Evolutionary conservation across 2,329 filamentous ascomycete species (phyloP), one percentile per base, ranked within the genome.

Genomic region (Fusarium sp.): DNA sequence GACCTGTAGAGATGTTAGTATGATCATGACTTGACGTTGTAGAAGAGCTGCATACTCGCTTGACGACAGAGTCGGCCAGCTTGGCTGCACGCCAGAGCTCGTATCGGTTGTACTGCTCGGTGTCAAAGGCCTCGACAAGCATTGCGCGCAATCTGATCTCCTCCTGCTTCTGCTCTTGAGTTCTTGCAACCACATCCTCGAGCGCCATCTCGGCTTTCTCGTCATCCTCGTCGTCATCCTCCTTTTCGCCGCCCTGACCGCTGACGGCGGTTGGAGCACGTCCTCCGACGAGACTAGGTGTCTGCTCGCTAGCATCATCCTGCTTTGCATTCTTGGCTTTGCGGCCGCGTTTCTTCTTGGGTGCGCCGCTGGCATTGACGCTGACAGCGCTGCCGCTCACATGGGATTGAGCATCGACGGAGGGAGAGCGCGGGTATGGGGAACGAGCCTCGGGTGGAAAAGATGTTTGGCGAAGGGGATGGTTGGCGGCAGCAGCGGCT

Each of bases 381-480:
- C 83, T 84, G 61, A 83, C 81, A 42, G 83, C 84, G 44, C 86
- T 88, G 29, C 86, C 88, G 61, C 86, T 87, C 13, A 88, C 83
- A 40, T 87, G 79, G 34, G 84, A 88, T 52, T 80, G 78, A 8
- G 78, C 82, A 55, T 91, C 88, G 46, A 88, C 80, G 2, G 87
- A 90, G 0, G 89, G 89, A 0, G 88, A 91, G 13, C 89, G 85
- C 15, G 81, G 81, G 36, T 83, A 83, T 0, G 85, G 82, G 3
- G 85, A 86, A 22, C 80, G 76, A 31, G 76, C 76, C 50, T 85
- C 88, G 25, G 91, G 90, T 0, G 91, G 90, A 72, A 93, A 95
- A 0, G 91, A 92, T 5, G 92, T 93, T 71, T 93, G 90, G 35
- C 91, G 90, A 2, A 95, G 85, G 2, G 89, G 90, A 64, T 92